Evolutionary conservation across 192 early-diverging fungal species (phyloP).

Genomic region (Backusella westeae): DNA sequence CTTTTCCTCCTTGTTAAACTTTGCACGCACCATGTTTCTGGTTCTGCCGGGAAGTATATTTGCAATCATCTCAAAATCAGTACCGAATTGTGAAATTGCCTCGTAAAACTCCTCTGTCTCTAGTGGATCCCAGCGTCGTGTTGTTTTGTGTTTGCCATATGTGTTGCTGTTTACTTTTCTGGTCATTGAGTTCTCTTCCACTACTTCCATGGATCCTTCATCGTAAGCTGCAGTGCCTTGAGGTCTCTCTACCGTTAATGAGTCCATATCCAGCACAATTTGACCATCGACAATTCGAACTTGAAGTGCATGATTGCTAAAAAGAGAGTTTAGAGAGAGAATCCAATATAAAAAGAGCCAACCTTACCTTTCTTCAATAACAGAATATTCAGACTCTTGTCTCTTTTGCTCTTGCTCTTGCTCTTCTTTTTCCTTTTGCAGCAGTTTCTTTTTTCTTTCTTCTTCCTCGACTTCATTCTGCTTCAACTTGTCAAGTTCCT

Average conservation of each 20-base stretch:
- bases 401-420: background rate
- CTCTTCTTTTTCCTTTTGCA: constrained; percentile 10
- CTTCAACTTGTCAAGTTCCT: background rate
- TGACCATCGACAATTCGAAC: constrained; percentile 32
- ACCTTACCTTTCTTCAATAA: constrained; percentile 23
- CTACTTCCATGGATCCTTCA: constrained; percentile 24
- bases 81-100: constrained; percentile 34
- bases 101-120: constrained; percentile 36
- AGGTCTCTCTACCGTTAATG: constrained; percentile 20
- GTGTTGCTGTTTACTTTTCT: constrained; percentile 23
- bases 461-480: background rate
- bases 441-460: constrained; percentile 9
- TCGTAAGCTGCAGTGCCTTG: background rate
- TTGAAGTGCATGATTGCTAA: constrained; percentile 35
- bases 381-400: background rate
- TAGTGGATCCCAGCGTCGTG: constrained; percentile 11
- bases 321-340: background rate
- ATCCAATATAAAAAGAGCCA: background rate
- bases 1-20: constrained; percentile 32
- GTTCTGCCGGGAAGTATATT: constrained; percentile 22
- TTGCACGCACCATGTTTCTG: constrained; percentile 28
- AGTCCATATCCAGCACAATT: constrained; percentile 33
- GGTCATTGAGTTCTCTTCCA: constrained; percentile 29
- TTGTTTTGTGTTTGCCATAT: constrained; percentile 15
- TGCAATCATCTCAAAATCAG: constrained; percentile 39